phyloP scores from a whole-genome alignment of 1,284 basidiomycete species.

The Leccinum cinnamomeum region DNA sequence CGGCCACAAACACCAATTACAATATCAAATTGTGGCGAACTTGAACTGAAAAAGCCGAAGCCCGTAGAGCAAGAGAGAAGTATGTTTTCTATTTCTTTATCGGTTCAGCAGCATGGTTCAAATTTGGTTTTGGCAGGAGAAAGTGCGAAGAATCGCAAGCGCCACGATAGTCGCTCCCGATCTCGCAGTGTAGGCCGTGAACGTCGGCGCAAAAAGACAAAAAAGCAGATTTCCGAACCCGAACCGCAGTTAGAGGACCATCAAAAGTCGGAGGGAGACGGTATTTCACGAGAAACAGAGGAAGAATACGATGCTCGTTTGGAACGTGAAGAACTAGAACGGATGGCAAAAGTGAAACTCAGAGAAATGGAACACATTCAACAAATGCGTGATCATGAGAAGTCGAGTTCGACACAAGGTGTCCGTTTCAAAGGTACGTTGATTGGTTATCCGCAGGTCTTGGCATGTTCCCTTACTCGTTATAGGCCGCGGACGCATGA shows the following conservation, averaged over 20 bases:
- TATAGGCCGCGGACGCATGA: constrained; percentile 63
- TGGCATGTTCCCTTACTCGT: neutral
- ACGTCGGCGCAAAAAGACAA: constrained; percentile 36
- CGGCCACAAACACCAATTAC: constrained; percentile 69
- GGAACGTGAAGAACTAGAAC: constrained; percentile 68
- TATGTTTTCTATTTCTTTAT: constrained; percentile 5
- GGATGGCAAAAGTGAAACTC: constrained; percentile 48
- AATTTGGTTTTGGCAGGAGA: constrained; percentile 9
- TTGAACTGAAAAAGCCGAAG: constrained; percentile 60
- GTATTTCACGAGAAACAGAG: constrained; percentile 42
- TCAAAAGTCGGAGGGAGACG: constrained; percentile 8
- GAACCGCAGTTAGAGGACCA: constrained; percentile 19
- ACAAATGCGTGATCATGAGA: constrained; percentile 33
- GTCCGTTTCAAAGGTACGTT: constrained; percentile 62
- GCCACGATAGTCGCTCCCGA: constrained; percentile 28
- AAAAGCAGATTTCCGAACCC: constrained; percentile 14
- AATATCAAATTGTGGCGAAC: constrained; percentile 83
- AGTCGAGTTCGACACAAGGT: constrained; percentile 40
- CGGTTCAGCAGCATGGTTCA: neutral
- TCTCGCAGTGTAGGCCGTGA: constrained; percentile 32
- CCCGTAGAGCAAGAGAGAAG: constrained; percentile 16
- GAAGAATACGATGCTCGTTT: constrained; percentile 72
- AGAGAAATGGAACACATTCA: constrained; percentile 53
- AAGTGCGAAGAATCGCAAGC: constrained; percentile 33
- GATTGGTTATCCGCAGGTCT: neutral